Base-by-base conservation (phyloP, 23 red algal genomes). In the Gracilariopsis chorda region DNA sequence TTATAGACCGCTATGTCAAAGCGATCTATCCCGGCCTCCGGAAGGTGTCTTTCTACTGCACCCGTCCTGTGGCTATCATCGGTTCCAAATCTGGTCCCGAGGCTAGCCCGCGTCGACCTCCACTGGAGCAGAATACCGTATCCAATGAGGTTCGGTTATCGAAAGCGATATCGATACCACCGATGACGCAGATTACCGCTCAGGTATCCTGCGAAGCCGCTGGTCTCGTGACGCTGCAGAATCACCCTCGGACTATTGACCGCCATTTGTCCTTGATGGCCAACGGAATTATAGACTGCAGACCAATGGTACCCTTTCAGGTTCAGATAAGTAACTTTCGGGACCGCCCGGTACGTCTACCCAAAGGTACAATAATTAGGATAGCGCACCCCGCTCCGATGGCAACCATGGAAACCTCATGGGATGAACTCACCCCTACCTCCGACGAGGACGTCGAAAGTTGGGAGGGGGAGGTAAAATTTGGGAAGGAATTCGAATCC, bases 281-380 rank as follows among this genome's bases (percentile, higher is more conserved):
- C 21, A 75, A 75, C 43, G 69, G n/a, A 75, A 43, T 75, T 48
- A 75, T 75, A 7, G 69, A 46, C 69, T 43, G 36, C 34, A 46
- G 44, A 46, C 69, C 43, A n/a, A 29, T 24, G 36, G 44, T 23
- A 10, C 36, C 69, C 69, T 75, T 75, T 45, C 36, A 10, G 16
- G 21, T 75, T 45, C 9, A 46, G 10, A 46, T 75, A 21, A 67
- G 61, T 21, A 72, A 72, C 24, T 72, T 34, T 34, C 40, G 34
- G 32, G 40, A 72, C 24, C 32, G 40, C 34, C 65, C 65, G 19
- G 65, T 32, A 45, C 65, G 65, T 34, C 21, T 72, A 0, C 65
- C 2, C 7, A 72, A 72, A 20, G 19, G 19, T 0, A 0, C 65
- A 9, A 32, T 72, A 35, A 45, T 72, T 0, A 32, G 9, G 12